Evolutionary conservation across 768 basidiomycete species (phyloP), one percentile per base, ranked within the genome.

Genomic region (Collybia sordida): DNA sequence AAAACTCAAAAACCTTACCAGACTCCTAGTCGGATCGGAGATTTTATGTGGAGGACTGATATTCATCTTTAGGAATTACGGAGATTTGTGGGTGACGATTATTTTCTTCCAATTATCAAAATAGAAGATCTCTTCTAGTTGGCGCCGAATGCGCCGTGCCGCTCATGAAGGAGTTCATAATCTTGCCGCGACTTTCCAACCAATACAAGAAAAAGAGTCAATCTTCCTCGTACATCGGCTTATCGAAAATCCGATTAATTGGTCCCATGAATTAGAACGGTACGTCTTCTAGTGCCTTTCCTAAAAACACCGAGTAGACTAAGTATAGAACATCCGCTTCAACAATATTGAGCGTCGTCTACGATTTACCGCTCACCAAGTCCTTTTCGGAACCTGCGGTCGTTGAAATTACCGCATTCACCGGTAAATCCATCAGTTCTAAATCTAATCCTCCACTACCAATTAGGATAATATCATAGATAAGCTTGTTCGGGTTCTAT

Each of bases 401-500:
- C 36, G 27, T n/a, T 14, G 27, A 27, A 68, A n/a, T 27, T 27
- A 39, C 3, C 45, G 31, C 31, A 31, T 31, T 31, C 11, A 31
- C 72, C 11, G 64, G 64, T 15, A 12, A 31, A 4, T 31, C 9
- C 11, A 31, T 31, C 14, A 11, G 6, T 14, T 31, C 4, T 3
- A 12, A 31, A 11, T 3, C 14, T 12, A 14, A 3, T 31, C 31
- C 3, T 6, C 31, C 31, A 6, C 11, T 31, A 31, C 31, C 14
- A 3, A 6, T 31, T 7, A 19, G 18, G 45, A 48, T 19, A 38
- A 40, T 37, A 15, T 25, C 11, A 19, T 19, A 28, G 69, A 21
- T 40, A 51, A 43, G 7, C 47, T 72, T 14, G 64, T 65, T 12
- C 57, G 57, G 8, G 69, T 74, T 2, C 62, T 63, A 7, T 59